Conservation (phyloP, 176 grass and related monocot species). For the Zizania latifolia region DNA sequence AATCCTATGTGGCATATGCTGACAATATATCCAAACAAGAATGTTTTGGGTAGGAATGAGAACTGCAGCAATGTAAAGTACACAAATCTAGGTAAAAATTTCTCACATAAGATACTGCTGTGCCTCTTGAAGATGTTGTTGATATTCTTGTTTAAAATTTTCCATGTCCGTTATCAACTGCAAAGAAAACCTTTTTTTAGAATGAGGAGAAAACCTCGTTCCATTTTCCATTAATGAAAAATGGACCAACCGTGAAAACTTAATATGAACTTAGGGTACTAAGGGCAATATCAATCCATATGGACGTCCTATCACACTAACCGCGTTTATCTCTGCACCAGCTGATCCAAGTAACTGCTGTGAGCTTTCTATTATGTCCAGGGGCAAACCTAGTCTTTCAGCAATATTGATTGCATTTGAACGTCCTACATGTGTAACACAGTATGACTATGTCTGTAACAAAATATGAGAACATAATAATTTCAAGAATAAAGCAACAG, state of each 20-base stretch:
- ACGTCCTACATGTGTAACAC: conserved; percentile 42
- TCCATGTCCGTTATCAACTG: conserved; percentile 86
- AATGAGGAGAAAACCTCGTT: background rate
- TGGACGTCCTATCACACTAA: conserved; percentile 13
- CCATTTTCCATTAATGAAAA: background rate
- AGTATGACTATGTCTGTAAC: conserved; percentile 29
- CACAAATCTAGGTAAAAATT: conserved; percentile 13
- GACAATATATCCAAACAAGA: background rate
- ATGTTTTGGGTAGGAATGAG: background rate
- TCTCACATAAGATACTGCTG: conserved; percentile 56
- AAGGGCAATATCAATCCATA: conserved; percentile 1
- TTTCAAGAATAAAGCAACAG: conserved; percentile 19
- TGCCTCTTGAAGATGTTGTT: conserved; percentile 52
- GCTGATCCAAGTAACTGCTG: conserved; percentile 54
- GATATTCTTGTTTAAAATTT: conserved; percentile 63
- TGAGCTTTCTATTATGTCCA: conserved; percentile 45
- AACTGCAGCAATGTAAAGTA: background rate
- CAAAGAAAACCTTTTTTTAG: conserved; percentile 11
- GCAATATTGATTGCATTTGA: conserved; percentile 81
- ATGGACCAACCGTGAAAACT: conserved; percentile 44
- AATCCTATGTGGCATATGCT: background rate
- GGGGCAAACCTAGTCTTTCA: conserved; percentile 58
- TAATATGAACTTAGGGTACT: conserved; percentile 8
- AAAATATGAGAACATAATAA: conserved; percentile 16
- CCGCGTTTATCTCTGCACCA: conserved; percentile 68